Evolutionary conservation across 2,329 filamentous ascomycete genomes (phyloP), one percentile per base, ranked within the genome.

Genomic region (Fusarium sp.): DNA sequence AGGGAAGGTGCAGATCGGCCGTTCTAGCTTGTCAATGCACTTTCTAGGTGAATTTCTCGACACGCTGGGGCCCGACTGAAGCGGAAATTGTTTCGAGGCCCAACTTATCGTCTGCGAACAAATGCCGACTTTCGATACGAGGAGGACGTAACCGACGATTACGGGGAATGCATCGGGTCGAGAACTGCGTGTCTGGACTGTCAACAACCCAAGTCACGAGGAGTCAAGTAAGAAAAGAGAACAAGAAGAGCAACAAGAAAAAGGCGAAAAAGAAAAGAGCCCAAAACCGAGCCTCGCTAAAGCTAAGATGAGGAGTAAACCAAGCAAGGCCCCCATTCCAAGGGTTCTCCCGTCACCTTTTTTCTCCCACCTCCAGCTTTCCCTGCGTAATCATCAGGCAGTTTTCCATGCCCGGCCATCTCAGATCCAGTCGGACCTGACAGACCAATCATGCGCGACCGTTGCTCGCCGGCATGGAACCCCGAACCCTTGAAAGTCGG

Each of bases 321-420:
- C n/a, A 65, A 50, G 37, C 27, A 30, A 37, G 27, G 34, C 28
- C 60, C 54, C 60, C 52, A 66, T 54, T 55, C 66, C 64, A 71
- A 71, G 65, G 68, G 60, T 60, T 39, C 47, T 27, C 64, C 40
- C 16, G 11, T 18, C n/a, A 8, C 11, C 16, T 30, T 54, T 23
- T 31, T 40, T 51, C 15, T 36, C 16, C 36, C 36, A 15, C 11
- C 36, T 12, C 51, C n/a, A 34, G 12, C 10, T 40, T 54, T 31
- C n/a, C 28, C 31, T 48, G 65, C 64, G 68, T 58, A 70, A 71
- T 63, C 53, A 72, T 70, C 69, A 72, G 69, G 54, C 71, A 58
- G 37, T 65, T 71, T 71, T 39, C 36, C 27, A 61, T 53, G 57
- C 30, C 40, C 54, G 39, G 41, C 61, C 48, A 66, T 72, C 61